Percentiles rank a stretch among this genome's conserved stretches.
These are phyloP conservation scores for Cryptosporidium sp. DNA, from an alignment of 169 alveolate genomes.

Conservation along the genomic window DNA sequence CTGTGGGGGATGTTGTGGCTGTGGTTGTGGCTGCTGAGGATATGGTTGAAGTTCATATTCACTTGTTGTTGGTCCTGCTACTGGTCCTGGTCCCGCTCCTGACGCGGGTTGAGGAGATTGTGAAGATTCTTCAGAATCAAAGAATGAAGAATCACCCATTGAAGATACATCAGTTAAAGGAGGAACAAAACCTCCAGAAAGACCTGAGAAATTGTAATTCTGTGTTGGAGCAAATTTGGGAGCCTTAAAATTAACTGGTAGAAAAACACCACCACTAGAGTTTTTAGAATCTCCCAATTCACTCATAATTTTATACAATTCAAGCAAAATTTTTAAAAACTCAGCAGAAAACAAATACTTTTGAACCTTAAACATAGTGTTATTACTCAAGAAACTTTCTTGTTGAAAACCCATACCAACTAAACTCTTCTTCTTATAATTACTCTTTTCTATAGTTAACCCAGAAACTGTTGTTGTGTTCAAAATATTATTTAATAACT, in stretches of 20 bases:
- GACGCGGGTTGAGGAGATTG: background rate
- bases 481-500: too few species aligned
- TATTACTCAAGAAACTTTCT: background rate
- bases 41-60: too few species aligned
- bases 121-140: slow-evolving; percentile 7
- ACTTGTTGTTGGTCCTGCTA: background rate
- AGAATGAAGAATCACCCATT: slow-evolving; percentile 28
- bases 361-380: background rate
- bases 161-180: slow-evolving; percentile 26
- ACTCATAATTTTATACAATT: background rate
- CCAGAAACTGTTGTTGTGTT: too few species aligned
- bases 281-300: background rate
- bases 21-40: too few species aligned
- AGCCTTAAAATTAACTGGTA: background rate
- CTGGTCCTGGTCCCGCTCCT: background rate
- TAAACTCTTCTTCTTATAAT: too few species aligned
- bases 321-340: background rate
- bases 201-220: background rate
- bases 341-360: background rate
- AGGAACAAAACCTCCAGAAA: slow-evolving; percentile 65
- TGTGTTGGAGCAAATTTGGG: background rate
- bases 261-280: background rate
- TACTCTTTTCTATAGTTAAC: too few species aligned
- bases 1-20: too few species aligned
- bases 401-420: too few species aligned